These are phyloP conservation scores for Fusarium austroafricanum DNA, from an alignment of 2,329 filamentous ascomycete genomes.

Conservation along the genomic window DNA sequence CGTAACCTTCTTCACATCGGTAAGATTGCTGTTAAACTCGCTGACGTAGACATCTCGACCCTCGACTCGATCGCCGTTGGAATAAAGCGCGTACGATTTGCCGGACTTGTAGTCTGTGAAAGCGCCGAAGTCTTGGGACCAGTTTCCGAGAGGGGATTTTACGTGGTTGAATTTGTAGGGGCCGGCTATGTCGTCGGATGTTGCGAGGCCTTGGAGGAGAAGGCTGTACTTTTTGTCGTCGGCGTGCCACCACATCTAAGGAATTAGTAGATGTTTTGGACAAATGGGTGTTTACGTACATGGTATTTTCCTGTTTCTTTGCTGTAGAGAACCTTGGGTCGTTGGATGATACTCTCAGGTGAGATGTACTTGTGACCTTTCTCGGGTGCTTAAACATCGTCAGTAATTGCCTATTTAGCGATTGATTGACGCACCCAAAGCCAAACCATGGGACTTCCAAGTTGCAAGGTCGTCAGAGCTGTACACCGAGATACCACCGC, in stretches of 20 bases:
- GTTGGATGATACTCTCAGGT: conserved; percentile 67
- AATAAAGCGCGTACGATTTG: conserved; percentile 67
- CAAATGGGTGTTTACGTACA: conserved; percentile 49
- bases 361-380: conserved; percentile 67
- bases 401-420: fast-evolving
- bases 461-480: conserved; percentile 71
- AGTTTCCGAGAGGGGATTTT: conserved; percentile 67
- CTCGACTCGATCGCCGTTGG: conserved; percentile 66
- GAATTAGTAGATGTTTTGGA: background rate
- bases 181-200: conserved; percentile 62
- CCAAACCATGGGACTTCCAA: conserved; percentile 68
- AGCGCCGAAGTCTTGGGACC: conserved; percentile 71
- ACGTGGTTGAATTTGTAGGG: conserved; percentile 67
- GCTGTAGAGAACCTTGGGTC: conserved; percentile 71
- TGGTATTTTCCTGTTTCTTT: conserved; percentile 66
- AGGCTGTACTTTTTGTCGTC: conserved; percentile 68
- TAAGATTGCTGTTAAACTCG: conserved; percentile 63
- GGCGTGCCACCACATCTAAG: conserved; percentile 70
- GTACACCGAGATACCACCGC: conserved; percentile 70
- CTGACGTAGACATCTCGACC: conserved; percentile 69
- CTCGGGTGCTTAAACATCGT: conserved; percentile 56
- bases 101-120: conserved; percentile 71
- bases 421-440: conserved; percentile 56
- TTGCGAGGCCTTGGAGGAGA: conserved; percentile 67
- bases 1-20: conserved; percentile 62